Conservation (phyloP, 2,329 filamentous ascomycete species). For the Cytospora schulzeri region DNA sequence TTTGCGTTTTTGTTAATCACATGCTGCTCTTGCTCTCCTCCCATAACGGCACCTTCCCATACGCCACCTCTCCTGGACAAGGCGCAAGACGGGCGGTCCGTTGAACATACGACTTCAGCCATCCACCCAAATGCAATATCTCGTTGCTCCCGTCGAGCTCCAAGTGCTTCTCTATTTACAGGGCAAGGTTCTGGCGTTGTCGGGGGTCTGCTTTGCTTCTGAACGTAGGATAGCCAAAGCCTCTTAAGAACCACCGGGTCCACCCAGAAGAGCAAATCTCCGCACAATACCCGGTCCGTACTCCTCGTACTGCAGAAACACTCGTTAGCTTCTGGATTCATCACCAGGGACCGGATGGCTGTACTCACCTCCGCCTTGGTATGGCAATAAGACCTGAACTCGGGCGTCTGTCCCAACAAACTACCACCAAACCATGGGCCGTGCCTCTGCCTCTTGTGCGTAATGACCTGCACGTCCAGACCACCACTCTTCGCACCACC, state of each 20-base stretch:
- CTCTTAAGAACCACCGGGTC: slow-evolving; percentile 75
- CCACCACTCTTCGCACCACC: slow-evolving; percentile 92
- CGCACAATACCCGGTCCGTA: slow-evolving; percentile 94
- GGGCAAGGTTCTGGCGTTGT: neutral
- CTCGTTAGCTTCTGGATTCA: slow-evolving; percentile 29
- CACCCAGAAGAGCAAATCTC: slow-evolving; percentile 90
- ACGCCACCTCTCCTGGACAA: neutral
- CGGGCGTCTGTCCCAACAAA: slow-evolving; percentile 92
- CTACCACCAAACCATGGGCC: slow-evolving; percentile 98
- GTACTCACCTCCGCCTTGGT: slow-evolving; percentile 72
- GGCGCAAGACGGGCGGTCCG: neutral
- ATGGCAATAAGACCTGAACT: slow-evolving; percentile 98
- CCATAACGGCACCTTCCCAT: neutral
- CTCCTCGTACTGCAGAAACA: slow-evolving; percentile 75
- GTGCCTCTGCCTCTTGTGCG: slow-evolving; percentile 95
- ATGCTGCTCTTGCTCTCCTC: neutral
- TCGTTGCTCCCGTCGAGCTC: neutral
- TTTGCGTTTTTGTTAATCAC: neutral
- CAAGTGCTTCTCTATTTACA: neutral
- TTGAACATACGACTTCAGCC: neutral
- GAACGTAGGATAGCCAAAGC: neutral
- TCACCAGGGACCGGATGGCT: neutral
- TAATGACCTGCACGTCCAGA: slow-evolving; percentile 94
- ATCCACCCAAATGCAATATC: neutral
- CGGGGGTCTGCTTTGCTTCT: neutral